Evolutionary conservation across 345 rosid genomes (phyloP), one percentile per base, ranked within the genome.

Genomic region (Linum lewisii): DNA sequence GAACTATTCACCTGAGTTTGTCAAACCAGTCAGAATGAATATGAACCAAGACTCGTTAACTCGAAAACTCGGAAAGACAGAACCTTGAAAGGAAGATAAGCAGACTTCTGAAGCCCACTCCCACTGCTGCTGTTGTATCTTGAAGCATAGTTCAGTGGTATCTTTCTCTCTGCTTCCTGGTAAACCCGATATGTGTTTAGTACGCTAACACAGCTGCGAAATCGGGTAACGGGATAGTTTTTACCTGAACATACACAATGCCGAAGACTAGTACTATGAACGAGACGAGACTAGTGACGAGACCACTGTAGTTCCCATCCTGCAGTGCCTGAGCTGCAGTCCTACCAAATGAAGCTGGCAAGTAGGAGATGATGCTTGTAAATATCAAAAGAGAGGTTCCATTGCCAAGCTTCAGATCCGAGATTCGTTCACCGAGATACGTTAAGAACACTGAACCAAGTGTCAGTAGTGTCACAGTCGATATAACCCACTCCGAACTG

Each of bases 111-210:
- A 64, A 81, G 97, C 64, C 97, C 95, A 1, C 97, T 95, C 0
- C 86, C 88, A 15, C 86, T 77, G 71, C 76, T 81, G 75, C 93
- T 86, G 51, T 75, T 71, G 66, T 87, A 93, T 77, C 99, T 83
- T 8, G 99, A 93, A 36, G 99, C 97, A 79, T 93, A 93, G 66
- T 93, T 93, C 55, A 89, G 79, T 4, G 99, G 97, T 66, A 93
- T 93, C 69, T 93, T 93, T 75, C 99, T 86, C 86, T 93, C 99
- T 52, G 99, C 99, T 81, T 93, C 99, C 97, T 89, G 91, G 72
- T 75, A 82, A 51, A 29, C 60, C 63, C 57, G 52, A 66, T 63
- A 29, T 29, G 7, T 8, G 34, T 29, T 29, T 4, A 29, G 34
- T 29, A 29, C 7, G 34, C 7, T 29, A 4, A 29, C 2, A 8